Evolutionary conservation across 1,139 yeast species (phyloP), one percentile per base, ranked within the genome.

Genomic region (Hyphopichia wangnamkhiaoensis): DNA sequence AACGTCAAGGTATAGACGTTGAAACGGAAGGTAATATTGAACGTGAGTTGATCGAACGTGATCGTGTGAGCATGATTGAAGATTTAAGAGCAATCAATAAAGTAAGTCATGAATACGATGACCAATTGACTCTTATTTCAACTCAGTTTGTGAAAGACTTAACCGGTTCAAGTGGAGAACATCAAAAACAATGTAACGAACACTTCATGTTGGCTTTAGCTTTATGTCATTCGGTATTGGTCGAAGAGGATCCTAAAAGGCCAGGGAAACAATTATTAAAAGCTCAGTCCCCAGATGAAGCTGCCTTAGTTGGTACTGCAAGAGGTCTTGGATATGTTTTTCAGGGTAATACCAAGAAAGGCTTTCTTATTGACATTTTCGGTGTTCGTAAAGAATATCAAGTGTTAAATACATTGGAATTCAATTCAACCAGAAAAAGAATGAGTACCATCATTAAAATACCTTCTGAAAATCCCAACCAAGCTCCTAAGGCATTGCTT

Each of bases 391-490:
- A 65, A 39, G 74, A 69, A 41, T 76, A 70, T 49, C 77, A 72
- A 47, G 58, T 79, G 5, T 60, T 79, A 40, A 77, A 75, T 51
- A 60, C 72, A 2, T 61, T 80, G 32, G 83, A 80, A 40, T 80
- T 80, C 58, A 75, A 72, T 48, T 71, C 77, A 12, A 71, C 78
- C 2, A 64, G 78, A 52, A 72, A 71, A 54, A 66, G 98, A 71
- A 93, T 91, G 98, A 88, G 96, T 72, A 90, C 93, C 12, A 87
- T 93, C 49, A 77, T 91, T 32, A 71, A 86, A 78, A 59, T 68
- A 3, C 80, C 82, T 6, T 52, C 60, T n/a, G 59, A 54, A 20
- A 48, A 48, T 12, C 60, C 57, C 18, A 52, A 56, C 14, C 71
- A 56, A 15, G 68, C 65, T 47, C 63, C 68, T 7, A 70, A 58